Evolutionary conservation across 2,329 filamentous ascomycete genomes (phyloP), one percentile per base, ranked within the genome.

Genomic region (Trichocomaceae sp.): DNA sequence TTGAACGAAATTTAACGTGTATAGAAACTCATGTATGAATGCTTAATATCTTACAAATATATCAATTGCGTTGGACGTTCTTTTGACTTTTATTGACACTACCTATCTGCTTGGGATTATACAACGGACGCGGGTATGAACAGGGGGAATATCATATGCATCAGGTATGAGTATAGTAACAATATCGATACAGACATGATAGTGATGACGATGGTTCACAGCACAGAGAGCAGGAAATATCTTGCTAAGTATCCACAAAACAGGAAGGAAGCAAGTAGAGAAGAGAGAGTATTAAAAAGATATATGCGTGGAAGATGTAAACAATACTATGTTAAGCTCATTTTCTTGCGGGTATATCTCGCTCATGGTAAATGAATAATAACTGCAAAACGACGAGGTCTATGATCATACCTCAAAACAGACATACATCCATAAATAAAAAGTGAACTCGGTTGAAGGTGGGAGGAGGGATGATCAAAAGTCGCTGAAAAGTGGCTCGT

Each of bases 401-500:
- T 5, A 42, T 42, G n/a, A 20, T 22, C 5, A 42, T 42, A 13
- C 26, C 26, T 29, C 26, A 29, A 29, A 42, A 13, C 2, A 20
- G 9, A 17, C 3, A 17, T 20, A 17, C 3, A 17, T 20, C 19
- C 39, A 20, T 31, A 48, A 41, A 26, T 23, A 12, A 41, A 29
- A 31, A 12, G 15, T 7, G 9, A 13, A 19, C 20, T 13, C 9
- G 17, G 6, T 42, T 5, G 7, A 31, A n/a, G 13, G 22, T n/a
- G 37, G 31, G n/a, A 46, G n/a, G 33, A 46, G 20, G 41, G 39
- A 47, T n/a, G 22, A 55, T 73, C 64, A 85, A 64, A 86, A 86
- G 61, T 84, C 83, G 61, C 73, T 75, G 65, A 86, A 86, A 60
- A 77, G 71, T 41, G 75, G 69, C 54, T 85, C 83, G 65, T 82